Percentiles rank a stretch among this genome's conserved stretches.
Conservation (phyloP, 2,329 filamentous ascomycete genomes). For the Colletotrichum plurivorum region DNA sequence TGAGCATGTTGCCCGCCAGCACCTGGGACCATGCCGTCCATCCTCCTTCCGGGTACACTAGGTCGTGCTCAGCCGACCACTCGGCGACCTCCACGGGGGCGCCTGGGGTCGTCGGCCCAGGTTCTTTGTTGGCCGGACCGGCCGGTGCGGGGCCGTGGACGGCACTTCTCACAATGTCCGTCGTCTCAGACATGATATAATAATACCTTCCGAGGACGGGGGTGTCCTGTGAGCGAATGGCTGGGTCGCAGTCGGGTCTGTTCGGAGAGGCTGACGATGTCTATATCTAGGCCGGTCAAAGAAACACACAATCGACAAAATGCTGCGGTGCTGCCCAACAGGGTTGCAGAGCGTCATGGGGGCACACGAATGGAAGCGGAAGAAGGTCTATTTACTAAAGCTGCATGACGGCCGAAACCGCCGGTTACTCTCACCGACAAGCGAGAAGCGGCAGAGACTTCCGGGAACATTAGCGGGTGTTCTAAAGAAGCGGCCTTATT, state of each 20-base stretch:
- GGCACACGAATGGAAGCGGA: not conserved
- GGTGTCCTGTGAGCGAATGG: not conserved
- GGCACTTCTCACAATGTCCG: not conserved
- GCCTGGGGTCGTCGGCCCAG: not conserved
- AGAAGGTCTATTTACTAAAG: constrained; percentile 18
- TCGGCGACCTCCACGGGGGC: not conserved
- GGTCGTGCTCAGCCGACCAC: constrained; percentile 35
- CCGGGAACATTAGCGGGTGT: not conserved
- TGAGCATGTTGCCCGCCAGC: constrained; percentile 61
- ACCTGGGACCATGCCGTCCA: constrained; percentile 65
- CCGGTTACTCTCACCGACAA: not conserved
- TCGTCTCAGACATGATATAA: constrained; percentile 2
- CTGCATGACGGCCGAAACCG: constrained; percentile 14
- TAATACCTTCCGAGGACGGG: not conserved
- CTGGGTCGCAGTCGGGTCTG: not conserved
- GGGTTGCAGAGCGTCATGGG: not conserved
- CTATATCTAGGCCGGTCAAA: not conserved
- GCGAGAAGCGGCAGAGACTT: constrained; percentile 3
- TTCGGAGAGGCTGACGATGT: not conserved
- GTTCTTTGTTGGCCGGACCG: not conserved
- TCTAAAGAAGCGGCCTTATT: constrained; percentile 18
- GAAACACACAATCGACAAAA: not conserved
- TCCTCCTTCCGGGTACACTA: constrained; percentile 59
- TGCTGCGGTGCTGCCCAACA: not conserved
- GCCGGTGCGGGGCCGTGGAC: constrained; percentile 10